These are phyloP conservation scores for Penicillium roqueforti DNA, from an alignment of 495 filamentous ascomycete genomes.

Conservation along the genomic window DNA sequence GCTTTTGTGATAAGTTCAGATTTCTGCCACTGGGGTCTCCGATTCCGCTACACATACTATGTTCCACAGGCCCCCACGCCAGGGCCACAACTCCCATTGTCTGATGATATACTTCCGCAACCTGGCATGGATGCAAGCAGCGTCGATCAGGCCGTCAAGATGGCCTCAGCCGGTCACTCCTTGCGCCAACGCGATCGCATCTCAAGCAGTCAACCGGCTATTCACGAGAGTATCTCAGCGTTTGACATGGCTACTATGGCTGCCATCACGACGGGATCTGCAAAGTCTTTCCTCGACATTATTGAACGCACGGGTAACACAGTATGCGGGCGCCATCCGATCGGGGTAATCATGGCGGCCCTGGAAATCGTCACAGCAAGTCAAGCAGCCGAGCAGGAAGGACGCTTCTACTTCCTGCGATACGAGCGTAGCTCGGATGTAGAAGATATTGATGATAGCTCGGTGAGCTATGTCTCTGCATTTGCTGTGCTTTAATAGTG, in stretches of 20 bases:
- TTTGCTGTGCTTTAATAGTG: conserved; percentile 35
- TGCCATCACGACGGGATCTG: conserved; percentile 69
- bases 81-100: conserved; percentile 40
- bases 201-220: conserved; percentile 47
- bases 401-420: conserved; percentile 76
- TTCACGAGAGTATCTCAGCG: conserved; percentile 79
- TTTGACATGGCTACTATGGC: conserved; percentile 81
- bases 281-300: conserved; percentile 62
- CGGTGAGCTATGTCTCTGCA: conserved; percentile 80
- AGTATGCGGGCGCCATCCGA: conserved; percentile 92
- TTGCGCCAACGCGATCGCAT: conserved; percentile 41
- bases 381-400: conserved; percentile 40
- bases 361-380: conserved; percentile 54
- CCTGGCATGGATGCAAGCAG: conserved; percentile 28
- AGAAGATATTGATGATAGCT: conserved; percentile 68
- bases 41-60: conserved; percentile 86
- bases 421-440: conserved; percentile 88
- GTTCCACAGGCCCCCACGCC: conserved; percentile 47
- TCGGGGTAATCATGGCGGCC: conserved; percentile 89
- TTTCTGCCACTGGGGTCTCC: conserved; percentile 93
- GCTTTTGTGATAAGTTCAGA: conserved; percentile 88
- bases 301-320: conserved; percentile 78
- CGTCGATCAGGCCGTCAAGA: conserved; percentile 25
- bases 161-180: conserved; percentile 34
- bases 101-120: conserved; percentile 38